Evolutionary conservation across 2,329 filamentous ascomycete species (phyloP), one percentile per base, ranked within the genome.

Genomic region (Karstenula rhodostoma): DNA sequence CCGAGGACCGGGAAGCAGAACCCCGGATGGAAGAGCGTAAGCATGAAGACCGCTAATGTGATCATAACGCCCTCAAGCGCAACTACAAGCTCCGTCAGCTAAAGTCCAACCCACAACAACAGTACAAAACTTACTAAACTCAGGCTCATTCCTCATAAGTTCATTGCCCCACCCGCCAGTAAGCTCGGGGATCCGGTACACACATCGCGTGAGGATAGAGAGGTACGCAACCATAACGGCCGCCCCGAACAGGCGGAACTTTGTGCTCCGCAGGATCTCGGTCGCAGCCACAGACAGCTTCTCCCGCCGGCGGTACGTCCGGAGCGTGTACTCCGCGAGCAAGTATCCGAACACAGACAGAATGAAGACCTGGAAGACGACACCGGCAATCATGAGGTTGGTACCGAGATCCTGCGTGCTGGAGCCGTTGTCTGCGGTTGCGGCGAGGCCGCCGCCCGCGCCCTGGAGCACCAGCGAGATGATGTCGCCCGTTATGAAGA

Each of bases 401-500:
- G 85, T 82, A 4, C 86, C 85, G 1, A 79, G 69, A 40, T 84
- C 74, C n/a, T 68, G 66, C 12, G 67, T 46, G 9, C 79, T 74
- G n/a, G 82, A 69, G 1, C 73, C 70, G 3, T 64, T 60, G 15
- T 81, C 76, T 0, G 83, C 83, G 0, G 82, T 81, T 0, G 86
- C 85, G 1, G 87, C 85, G 48, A 87, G 78, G 52, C 82, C 86
- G 58, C 87, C 86, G 13, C 86, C 86, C 8, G 80, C 80, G 4
- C 84, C 85, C 71, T 89, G 87, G 4, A 88, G 74, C 13, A 86
- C 64, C n/a, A 89, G 81, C n/a, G 83, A 85, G 56, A 86, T 66
- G 44, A 88, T 64, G 64, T 89, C 87, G 67, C 84, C 86, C n/a
- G 77, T 69, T 64, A 89, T 84, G 75, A 89, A 89, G 61, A 88